Conservation (phyloP, 2,329 filamentous ascomycete genomes). For the Monosporascus cannonballus region DNA sequence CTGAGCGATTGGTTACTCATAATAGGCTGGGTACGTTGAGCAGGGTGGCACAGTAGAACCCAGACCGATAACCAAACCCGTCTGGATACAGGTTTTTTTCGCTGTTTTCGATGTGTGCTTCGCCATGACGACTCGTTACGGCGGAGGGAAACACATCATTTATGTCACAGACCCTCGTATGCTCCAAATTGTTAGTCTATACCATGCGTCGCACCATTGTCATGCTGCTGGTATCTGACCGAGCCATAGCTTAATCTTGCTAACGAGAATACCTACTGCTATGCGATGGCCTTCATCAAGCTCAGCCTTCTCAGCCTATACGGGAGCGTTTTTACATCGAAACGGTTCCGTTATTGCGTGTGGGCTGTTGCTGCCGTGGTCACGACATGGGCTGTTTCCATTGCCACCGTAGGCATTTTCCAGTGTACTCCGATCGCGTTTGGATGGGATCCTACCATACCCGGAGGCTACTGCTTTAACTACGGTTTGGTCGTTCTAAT, state of each 20-base stretch:
- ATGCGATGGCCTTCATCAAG: slow-evolving; percentile 5
- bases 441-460: slow-evolving; percentile 5
- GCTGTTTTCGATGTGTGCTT: not conserved
- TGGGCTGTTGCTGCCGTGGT: not conserved
- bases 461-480: slow-evolving; percentile 6
- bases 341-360: slow-evolving; percentile 1
- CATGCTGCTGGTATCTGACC: not conserved
- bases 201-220: not conserved
- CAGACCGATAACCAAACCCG: not conserved
- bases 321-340: slow-evolving; percentile 3
- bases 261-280: slow-evolving; percentile 5
- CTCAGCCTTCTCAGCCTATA: slow-evolving; percentile 5
- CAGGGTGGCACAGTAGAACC: not conserved
- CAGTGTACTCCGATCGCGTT: slow-evolving; percentile 11
- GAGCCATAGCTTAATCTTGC: slow-evolving; percentile 3
- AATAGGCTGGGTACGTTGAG: not conserved
- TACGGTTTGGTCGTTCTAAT: slow-evolving; percentile 5
- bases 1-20: not conserved
- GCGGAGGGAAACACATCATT: slow-evolving; percentile 5
- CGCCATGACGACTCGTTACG: slow-evolving; percentile 3
- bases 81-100: not conserved
- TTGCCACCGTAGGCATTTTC: slow-evolving; percentile 8
- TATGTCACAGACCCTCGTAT: slow-evolving; percentile 5
- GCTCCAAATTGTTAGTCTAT: slow-evolving; percentile 6
- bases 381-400: not conserved